Evolutionary conservation across 2,329 filamentous ascomycete genomes (phyloP).

Genomic region (Pseudocercospora eumusae): DNA sequence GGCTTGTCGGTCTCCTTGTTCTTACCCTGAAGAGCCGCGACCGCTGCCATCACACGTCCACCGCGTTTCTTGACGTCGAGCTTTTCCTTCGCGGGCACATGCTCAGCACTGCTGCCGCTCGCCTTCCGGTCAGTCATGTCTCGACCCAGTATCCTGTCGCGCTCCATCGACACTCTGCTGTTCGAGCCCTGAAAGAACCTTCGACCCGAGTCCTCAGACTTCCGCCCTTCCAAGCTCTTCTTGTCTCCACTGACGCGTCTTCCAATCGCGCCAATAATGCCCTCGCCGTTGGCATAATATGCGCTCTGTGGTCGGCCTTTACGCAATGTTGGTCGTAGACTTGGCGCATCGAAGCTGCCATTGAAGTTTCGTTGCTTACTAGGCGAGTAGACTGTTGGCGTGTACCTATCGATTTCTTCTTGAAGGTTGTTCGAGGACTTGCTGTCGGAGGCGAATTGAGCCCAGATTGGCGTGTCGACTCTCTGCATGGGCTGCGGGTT

Average conservation of each 20-base stretch:
- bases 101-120: constrained; percentile 41
- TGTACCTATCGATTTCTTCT: constrained; percentile 61
- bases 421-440: constrained; percentile 47
- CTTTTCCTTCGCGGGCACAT: constrained; percentile 33
- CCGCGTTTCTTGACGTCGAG: constrained; percentile 48
- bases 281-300: constrained; percentile 24
- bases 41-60: constrained; percentile 63
- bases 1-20: constrained; percentile 41
- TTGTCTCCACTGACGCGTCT: constrained; percentile 33
- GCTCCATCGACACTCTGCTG: constrained; percentile 29
- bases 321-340: constrained; percentile 50
- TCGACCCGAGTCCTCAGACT: constrained; percentile 32
- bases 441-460: constrained; percentile 64
- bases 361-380: constrained; percentile 63
- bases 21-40: constrained; percentile 63
- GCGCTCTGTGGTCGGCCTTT: constrained; percentile 36
- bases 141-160: constrained; percentile 27
- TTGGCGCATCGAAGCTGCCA: constrained; percentile 38
- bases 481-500: constrained; percentile 47
- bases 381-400: constrained; percentile 61
- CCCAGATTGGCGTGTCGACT: constrained; percentile 69
- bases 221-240: constrained; percentile 31
- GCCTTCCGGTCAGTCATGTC: constrained; percentile 40
- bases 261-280: constrained; percentile 33
- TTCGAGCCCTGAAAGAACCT: constrained; percentile 23